Conservation (phyloP, 2,329 filamentous ascomycete species). For the Fusarium sp. region DNA sequence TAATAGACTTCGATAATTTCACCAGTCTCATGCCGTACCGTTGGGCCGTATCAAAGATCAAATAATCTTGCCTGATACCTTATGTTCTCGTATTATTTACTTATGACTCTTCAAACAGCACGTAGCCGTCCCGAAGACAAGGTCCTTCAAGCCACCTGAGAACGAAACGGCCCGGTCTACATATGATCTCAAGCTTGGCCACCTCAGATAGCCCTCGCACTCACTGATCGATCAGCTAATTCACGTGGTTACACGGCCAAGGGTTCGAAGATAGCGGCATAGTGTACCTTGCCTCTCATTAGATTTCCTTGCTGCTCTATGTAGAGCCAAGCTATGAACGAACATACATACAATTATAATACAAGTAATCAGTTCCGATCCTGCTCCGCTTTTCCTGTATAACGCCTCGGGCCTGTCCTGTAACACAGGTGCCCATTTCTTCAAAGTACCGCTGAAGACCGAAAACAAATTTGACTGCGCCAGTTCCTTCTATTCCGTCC, state of each 20-base stretch:
- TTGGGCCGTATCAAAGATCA: not conserved
- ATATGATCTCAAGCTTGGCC: not conserved
- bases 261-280: not conserved
- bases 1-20: not conserved
- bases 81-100: conserved; percentile 25
- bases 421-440: not conserved
- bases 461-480: conserved; percentile 2
- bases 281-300: conserved; percentile 15
- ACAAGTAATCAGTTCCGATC: conserved; percentile 9
- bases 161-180: conserved; percentile 9
- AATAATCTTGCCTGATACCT: conserved; percentile 20
- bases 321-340: not conserved
- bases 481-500: conserved; percentile 37
- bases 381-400: conserved; percentile 13
- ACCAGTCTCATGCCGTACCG: not conserved
- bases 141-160: conserved; percentile 32
- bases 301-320: not conserved
- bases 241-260: not conserved
- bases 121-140: conserved; percentile 34
- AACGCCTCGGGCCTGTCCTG: conserved; percentile 15
- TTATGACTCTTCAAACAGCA: conserved; percentile 17
- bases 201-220: not conserved
- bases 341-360: conserved; percentile 24
- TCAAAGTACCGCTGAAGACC: conserved; percentile 9
- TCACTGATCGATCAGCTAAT: not conserved